Evolutionary conservation across 176 grass and related monocot genomes (phyloP), one percentile per base, ranked within the genome.

Genomic region (Themeda triandra): DNA sequence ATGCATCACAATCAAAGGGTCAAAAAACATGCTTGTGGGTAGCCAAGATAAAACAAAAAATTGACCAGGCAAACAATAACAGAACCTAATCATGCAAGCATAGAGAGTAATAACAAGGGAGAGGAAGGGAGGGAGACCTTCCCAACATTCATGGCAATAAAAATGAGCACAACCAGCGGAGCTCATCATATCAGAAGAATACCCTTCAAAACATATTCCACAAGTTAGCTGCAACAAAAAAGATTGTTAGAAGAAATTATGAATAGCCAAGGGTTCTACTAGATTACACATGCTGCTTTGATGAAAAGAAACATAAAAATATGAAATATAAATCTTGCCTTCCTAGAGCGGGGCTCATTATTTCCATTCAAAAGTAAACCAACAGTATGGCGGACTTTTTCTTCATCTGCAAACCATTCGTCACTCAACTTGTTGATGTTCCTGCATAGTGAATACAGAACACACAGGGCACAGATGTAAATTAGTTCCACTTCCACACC

Each of bases 141-240:
- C 65, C 95, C 95, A 98, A 75, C 95, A 98, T 67, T 86, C 81
- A 71, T 87, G 59, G 62, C 95, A 98, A 89, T 94, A 98, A 44
- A 83, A 92, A 84, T 98, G 95, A 69, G 76, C 80, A 89, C 95
- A 98, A 73, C 70, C 85, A 77, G 85, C 89, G 80, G 92, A 86
- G 84, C 69, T 82, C 87, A 92, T 91, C 28, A 30, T 58, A 77
- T 82, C 63, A 12, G 83, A 87, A 82, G 89, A 88, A 63, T 81
- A 88, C 17, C 56, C 73, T 77, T 98, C 95, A 83, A 98, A 98
- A 86, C 95, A 98, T 92, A 98, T 95, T 90, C 95, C 92, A 82
- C 92, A 98, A 80, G 85, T 95, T 72, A 93, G 84, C 95, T 98
- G 86, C 86, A 77, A 87, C 69, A 46, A 98, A 84, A 81, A 80